Percentiles rank a stretch among this genome's conserved stretches.
Conservation (phyloP, 2,329 filamentous ascomycete genomes). For the Dryadomyces sulphureus region DNA sequence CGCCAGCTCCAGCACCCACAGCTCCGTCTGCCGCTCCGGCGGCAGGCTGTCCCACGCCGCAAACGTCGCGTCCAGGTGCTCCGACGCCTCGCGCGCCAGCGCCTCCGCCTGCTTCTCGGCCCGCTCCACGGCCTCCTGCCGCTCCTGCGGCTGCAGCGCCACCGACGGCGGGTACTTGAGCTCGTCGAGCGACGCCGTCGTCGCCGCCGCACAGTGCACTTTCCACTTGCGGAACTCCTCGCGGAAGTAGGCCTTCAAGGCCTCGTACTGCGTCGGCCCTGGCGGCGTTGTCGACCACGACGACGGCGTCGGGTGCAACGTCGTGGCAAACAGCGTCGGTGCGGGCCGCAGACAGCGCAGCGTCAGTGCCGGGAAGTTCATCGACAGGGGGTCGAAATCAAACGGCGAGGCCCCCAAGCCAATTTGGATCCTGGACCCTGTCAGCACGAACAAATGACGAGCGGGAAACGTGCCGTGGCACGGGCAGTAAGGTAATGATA, state of each 20-base stretch:
- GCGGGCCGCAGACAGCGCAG: slow-evolving; percentile 69
- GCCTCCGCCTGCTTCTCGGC: slow-evolving; percentile 37
- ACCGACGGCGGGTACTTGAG: slow-evolving; percentile 30
- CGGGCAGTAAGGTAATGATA: too few species aligned
- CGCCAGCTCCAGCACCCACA: slow-evolving; percentile 48
- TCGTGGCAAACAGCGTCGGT: slow-evolving; percentile 67
- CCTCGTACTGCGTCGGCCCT: slow-evolving; percentile 56
- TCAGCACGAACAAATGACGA: background rate
- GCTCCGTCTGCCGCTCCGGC: slow-evolving; percentile 36
- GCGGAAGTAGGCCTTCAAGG: slow-evolving; percentile 51
- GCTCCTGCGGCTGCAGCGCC: slow-evolving; percentile 24
- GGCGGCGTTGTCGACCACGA: slow-evolving; percentile 76
- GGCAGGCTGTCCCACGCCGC: slow-evolving; percentile 59
- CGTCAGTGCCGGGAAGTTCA: slow-evolving; percentile 76
- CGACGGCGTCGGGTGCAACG: slow-evolving; percentile 59
- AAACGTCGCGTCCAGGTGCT: slow-evolving; percentile 67
- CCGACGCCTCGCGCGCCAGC: slow-evolving; percentile 53
- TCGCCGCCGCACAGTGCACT: slow-evolving; percentile 32
- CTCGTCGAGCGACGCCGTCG: slow-evolving; percentile 35
- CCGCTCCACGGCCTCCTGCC: slow-evolving; percentile 29
- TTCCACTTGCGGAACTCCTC: slow-evolving; percentile 56
- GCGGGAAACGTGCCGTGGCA: background rate
- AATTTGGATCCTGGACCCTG: slow-evolving; percentile 22
- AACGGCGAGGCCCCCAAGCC: slow-evolving; percentile 43
- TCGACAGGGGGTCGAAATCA: slow-evolving; percentile 71